phyloP scores from a whole-genome alignment of 2,329 filamentous ascomycete genomes.

The Sarocladiaceae sp. region DNA sequence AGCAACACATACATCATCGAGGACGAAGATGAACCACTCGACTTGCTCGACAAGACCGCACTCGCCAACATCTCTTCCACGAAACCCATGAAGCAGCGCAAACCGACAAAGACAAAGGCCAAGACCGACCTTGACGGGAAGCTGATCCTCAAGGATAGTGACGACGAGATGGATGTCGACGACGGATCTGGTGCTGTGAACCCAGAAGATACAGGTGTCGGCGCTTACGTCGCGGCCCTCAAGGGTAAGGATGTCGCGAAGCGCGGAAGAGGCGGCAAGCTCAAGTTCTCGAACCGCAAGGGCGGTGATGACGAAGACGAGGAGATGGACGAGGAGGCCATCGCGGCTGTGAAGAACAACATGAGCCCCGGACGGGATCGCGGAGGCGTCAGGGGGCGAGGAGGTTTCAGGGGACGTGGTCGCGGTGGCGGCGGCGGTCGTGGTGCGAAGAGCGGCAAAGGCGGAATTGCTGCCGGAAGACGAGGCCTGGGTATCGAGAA shows the following conservation, averaged over 20 bases:
- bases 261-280: constrained; percentile 58
- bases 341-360: constrained; percentile 45
- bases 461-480: constrained; percentile 39
- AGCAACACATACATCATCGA: constrained; percentile 83
- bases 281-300: constrained; percentile 65
- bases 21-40: constrained; percentile 89
- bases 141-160: constrained; percentile 59
- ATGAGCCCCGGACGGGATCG: constrained; percentile 30
- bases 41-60: constrained; percentile 82
- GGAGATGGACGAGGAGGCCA: constrained; percentile 48
- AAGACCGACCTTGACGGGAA: constrained; percentile 74
- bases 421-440: constrained; percentile 23
- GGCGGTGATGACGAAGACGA: constrained; percentile 38
- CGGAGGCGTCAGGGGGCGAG: constrained; percentile 26
- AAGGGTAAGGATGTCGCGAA: constrained; percentile 60
- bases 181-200: constrained; percentile 42
- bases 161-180: constrained; percentile 58
- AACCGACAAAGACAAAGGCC: constrained; percentile 52
- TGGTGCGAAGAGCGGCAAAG: constrained; percentile 37
- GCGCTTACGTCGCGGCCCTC: constrained; percentile 64
- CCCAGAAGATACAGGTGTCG: constrained; percentile 48
- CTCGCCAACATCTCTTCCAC: constrained; percentile 91
- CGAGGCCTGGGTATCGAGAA: constrained; percentile 46
- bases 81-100: constrained; percentile 63
- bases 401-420: constrained; percentile 29